Base-by-base conservation (phyloP, 2,329 filamentous ascomycete genomes). In the Allantophomopsis cytisporea region DNA sequence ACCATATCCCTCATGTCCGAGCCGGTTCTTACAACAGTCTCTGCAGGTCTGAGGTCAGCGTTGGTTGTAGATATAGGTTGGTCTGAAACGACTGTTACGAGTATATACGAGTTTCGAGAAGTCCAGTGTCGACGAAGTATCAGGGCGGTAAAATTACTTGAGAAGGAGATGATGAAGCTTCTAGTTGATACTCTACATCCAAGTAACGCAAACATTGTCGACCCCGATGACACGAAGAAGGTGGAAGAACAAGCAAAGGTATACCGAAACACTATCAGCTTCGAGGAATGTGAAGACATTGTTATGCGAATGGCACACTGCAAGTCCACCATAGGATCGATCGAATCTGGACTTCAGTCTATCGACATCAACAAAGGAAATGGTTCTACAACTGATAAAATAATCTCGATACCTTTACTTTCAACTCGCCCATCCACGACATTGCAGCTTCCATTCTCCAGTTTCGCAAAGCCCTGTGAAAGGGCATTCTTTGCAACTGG, bases 41-140 rank as follows among this genome's bases (percentile, higher is more conserved):
- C 81, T 7, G 87, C 88, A 5, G 91, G 91, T 1, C 64, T 94
- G 32, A 77, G 91, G 12, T 85, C 84, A n/a, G 86, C 81, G 1
- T 59, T 98, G 33, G 76, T 96, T 1, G 68, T 98, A 31, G 87
- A 98, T 53, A 70, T 98, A 43, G 91, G 89, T 34, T 98, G 91
- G 91, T 71, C 78, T 33, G 91, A 96, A 59, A 94, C 88, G 0
- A 72, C 80, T 1, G 74, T 93, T 16, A 94, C 86, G 1, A 83
- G 80, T 5, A 70, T 96, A 6, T 96, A 88, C 54, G 91, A 98
- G 60, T 94, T 87, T 56, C 79, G 84, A 39, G 87, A 94, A 56
- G 75, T 94, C 1, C 67, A 70, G 13, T 76, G 75, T 39, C 73
- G 68, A 41, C 71, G 84, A 39, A 89, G 75, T 31, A 68, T 84